Evolutionary conservation across 2,329 filamentous ascomycete genomes (phyloP).

Genomic region (Phialocephala subalpina): DNA sequence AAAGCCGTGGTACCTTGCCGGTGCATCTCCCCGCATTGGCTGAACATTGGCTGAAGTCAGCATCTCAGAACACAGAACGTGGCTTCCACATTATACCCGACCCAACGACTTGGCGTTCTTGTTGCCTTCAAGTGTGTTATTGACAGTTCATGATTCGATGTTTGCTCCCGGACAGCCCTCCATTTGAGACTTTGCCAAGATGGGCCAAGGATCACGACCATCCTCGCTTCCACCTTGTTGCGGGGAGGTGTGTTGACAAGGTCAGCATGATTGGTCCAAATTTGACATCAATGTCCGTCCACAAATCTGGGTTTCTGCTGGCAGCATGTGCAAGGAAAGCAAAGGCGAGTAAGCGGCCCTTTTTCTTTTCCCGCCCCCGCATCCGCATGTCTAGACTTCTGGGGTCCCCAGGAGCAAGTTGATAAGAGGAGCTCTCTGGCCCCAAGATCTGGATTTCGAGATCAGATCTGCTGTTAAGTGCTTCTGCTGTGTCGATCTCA

Average conservation of each 20-base stretch:
- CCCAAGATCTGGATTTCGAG: neutral
- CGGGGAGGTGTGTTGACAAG: neutral
- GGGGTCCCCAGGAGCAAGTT: neutral
- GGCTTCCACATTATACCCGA: neutral
- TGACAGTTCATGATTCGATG: neutral
- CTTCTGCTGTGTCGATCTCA: neutral
- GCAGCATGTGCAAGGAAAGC: neutral
- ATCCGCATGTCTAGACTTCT: neutral
- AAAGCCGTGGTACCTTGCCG: constrained; percentile 8
- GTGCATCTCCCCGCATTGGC: constrained; percentile 1
- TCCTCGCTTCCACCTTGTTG: neutral
- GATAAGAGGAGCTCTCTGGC: constrained; percentile 1
- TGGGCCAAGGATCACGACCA: neutral
- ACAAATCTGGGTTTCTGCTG: neutral
- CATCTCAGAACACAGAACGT: neutral
- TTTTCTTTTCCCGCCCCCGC: neutral
- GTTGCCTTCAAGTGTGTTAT: neutral
- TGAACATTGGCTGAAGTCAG: constrained; percentile 3
- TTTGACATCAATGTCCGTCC: neutral
- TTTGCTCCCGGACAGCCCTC: neutral
- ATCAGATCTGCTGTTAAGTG: neutral
- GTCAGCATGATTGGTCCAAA: neutral
- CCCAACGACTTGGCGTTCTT: neutral
- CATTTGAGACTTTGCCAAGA: constrained; percentile 1
- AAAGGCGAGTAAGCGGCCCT: neutral